Base-by-base conservation (phyloP, 352 stramenopile genomes). In the Thalassiosira oceanica region DNA sequence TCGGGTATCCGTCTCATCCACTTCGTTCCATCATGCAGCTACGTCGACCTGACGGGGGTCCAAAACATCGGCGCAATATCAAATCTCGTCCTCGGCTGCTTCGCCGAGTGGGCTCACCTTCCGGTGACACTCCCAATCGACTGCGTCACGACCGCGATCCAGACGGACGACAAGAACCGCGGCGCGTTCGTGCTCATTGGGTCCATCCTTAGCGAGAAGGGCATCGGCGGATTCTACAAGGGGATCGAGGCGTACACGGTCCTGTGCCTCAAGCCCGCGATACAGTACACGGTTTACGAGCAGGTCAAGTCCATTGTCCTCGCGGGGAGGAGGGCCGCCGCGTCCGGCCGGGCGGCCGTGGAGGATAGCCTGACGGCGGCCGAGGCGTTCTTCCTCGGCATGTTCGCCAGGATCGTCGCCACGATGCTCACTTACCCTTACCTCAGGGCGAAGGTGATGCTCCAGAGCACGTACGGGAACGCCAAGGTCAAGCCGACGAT, bases 201-300 rank as follows among this genome's bases (percentile, higher is more conserved):
- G 8, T 75, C 39, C 23, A 75, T 87, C n/a, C 44, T 85, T 5
- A 71, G 44, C 28, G 60, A 69, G 27, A 81, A 79, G 60, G 77
- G 80, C 6, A 70, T 84, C n/a, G 60, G 44, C 24, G 78, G 80
- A 3, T 87, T 90, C 64, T 92, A 91, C 82, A 89, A 86, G 48
- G 86, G 84, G 11, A 87, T 91, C 16, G 68, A 88, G 62, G 86
- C 94, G 3, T 97, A 96, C 73, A 94, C 94, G 56, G 91, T 98
- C 35, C 86, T 98, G 15, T 98, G 94, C 74, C 78, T 98, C 45
- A 97, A 98, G 84, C 95, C 95, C 7, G 94, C 95, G 10, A 97
- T 98, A 65, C 94, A 98, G 67, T 98, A 97, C 75, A 97, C 95
- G 10, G 89, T 97, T 18, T 98, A 98, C 68, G 94, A 98, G 72